Evolutionary conservation across 202 grass and related monocot species (phyloP).

Genomic region (Zoysia matrella): DNA sequence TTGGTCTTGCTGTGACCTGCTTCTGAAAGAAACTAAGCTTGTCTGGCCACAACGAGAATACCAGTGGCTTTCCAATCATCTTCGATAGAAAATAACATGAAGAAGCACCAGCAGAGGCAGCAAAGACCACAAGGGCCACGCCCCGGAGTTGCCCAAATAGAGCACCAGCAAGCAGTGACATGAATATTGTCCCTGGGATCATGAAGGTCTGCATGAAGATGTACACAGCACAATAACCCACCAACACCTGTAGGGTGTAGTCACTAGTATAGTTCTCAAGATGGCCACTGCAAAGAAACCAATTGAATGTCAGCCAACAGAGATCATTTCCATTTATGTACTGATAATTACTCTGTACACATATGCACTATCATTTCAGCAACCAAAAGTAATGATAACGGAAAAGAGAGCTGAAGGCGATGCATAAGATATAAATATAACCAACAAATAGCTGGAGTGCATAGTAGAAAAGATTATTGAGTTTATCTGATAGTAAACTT

Average conservation of each 20-base stretch:
- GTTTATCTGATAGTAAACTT: constrained; percentile 25
- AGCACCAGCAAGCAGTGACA: constrained; percentile 90
- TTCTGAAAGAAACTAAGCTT: constrained; percentile 93
- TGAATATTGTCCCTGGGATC: constrained; percentile 99
- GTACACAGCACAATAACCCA: constrained; percentile 40
- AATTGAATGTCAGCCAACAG: constrained; percentile 33
- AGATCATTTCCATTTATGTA: not conserved
- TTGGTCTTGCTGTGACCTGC: constrained; percentile 59
- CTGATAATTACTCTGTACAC: constrained; percentile 11
- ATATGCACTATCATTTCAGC: not conserved
- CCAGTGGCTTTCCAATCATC: constrained; percentile 84
- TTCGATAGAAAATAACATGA: constrained; percentile 97
- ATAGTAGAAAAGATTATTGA: not conserved
- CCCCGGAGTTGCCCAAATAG: constrained; percentile 85
- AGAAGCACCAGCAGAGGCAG: constrained; percentile 94
- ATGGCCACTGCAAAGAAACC: constrained; percentile 73
- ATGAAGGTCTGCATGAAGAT: constrained; percentile 99
- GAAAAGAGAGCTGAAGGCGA: constrained; percentile 14
- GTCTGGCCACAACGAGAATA: constrained; percentile 91
- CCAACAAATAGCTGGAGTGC: constrained; percentile 20
- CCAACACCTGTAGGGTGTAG: constrained; percentile 93
- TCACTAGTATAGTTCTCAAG: constrained; percentile 96
- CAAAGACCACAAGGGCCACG: constrained; percentile 89
- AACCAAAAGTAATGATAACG: constrained; percentile 32
- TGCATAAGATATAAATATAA: not conserved